Percentiles rank a stretch among this genome's conserved stretches.
Evolutionary conservation across 148 eudicot species (phyloP).

Genomic region (Persicaria maculosa): DNA sequence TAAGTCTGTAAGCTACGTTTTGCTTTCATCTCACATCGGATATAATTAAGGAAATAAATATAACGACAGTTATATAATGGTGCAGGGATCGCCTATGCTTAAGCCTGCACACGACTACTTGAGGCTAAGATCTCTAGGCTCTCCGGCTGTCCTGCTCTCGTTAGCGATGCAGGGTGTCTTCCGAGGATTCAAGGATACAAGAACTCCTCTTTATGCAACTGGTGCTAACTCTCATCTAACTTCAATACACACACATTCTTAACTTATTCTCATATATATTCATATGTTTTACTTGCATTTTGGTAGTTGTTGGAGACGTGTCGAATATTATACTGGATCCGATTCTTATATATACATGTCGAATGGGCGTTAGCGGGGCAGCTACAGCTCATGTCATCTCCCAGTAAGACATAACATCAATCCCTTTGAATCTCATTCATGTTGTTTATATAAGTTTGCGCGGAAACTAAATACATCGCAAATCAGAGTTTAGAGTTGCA

Average conservation of each 20-base stretch:
- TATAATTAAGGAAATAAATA: no score
- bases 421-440: no score
- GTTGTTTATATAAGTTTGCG: no score
- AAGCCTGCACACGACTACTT: slow-evolving; percentile 28
- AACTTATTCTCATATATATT: background rate
- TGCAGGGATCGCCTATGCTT: slow-evolving; percentile 26
- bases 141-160: slow-evolving; percentile 33
- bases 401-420: slow-evolving; percentile 39
- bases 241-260: background rate
- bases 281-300: background rate
- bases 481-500: background rate
- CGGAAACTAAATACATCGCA: background rate
- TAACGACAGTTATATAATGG: background rate
- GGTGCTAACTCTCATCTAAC: slow-evolving; percentile 1
- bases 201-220: slow-evolving; percentile 20
- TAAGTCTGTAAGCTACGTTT: slow-evolving; percentile 16
- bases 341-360: slow-evolving; percentile 49
- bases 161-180: slow-evolving; percentile 34
- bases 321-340: slow-evolving; percentile 42
- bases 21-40: background rate
- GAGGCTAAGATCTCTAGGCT: slow-evolving; percentile 23
- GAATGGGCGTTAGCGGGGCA: slow-evolving; percentile 69
- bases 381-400: slow-evolving; percentile 83
- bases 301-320: slow-evolving; percentile 29
- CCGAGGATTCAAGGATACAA: slow-evolving; percentile 30